Percentiles rank a stretch among this genome's conserved stretches.
These are phyloP conservation scores for Sporisorium iseilematis-ciliati DNA, from an alignment of 1,284 basidiomycete species.

Conservation along the genomic window DNA sequence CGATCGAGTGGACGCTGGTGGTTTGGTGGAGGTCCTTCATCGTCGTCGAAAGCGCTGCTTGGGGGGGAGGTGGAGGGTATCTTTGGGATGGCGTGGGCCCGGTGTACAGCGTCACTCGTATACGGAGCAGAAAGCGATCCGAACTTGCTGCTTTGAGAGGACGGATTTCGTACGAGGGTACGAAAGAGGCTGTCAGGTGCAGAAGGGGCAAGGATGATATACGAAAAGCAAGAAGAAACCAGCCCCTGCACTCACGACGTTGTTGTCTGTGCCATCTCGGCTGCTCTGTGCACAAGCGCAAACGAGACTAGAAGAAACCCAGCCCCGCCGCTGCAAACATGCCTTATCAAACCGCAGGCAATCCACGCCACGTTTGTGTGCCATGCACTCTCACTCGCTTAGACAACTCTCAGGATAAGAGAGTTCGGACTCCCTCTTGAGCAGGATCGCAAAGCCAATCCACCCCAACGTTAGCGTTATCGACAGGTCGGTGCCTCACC, in stretches of 20 bases:
- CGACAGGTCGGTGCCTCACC: no score
- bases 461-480: no score
- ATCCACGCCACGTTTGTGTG: no score
- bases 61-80: not conserved
- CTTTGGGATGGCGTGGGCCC: not conserved
- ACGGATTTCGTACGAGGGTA: not conserved
- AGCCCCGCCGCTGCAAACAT: not conserved
- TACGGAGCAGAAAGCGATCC: not conserved
- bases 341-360: constrained; percentile 8
- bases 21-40: constrained; percentile 42
- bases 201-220: not conserved
- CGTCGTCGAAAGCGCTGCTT: not conserved
- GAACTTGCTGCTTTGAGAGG: not conserved
- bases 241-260: not conserved
- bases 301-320: not conserved
- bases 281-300: not conserved
- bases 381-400: no score
- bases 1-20: constrained; percentile 52
- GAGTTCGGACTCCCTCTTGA: no score
- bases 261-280: not conserved
- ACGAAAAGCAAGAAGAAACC: not conserved
- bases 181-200: no score
- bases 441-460: no score
- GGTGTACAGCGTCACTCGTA: not conserved
- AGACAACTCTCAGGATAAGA: no score